Conservation (phyloP, 352 stramenopile species). For the Blastocystis hominis region DNA sequence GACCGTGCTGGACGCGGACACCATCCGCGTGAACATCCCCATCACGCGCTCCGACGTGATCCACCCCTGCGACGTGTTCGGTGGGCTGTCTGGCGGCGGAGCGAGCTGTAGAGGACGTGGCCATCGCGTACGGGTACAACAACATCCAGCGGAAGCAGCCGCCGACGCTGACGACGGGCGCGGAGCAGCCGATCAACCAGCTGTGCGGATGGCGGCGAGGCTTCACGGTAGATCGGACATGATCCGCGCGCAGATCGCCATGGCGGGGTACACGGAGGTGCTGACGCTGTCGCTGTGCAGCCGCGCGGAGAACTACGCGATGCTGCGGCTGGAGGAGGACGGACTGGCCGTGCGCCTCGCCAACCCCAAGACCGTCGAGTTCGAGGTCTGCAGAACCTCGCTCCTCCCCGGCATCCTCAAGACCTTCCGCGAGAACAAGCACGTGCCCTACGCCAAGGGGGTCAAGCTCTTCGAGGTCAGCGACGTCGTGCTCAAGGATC, state of each 20-base stretch:
- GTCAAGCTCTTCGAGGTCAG: constrained; percentile 98
- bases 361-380: constrained; percentile 98
- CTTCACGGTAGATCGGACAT: constrained; percentile 71
- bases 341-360: constrained; percentile 81
- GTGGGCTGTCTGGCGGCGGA: neutral
- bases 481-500: constrained; percentile 91
- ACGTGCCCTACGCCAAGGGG: constrained; percentile 79
- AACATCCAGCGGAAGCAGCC: constrained; percentile 91
- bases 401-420: constrained; percentile 94
- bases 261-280: constrained; percentile 91
- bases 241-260: constrained; percentile 89
- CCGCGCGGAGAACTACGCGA: constrained; percentile 91
- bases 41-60: constrained; percentile 93
- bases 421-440: constrained; percentile 95
- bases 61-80: constrained; percentile 82
- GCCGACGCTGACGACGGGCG: constrained; percentile 83
- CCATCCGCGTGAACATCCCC: constrained; percentile 84
- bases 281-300: constrained; percentile 92
- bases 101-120: constrained; percentile 80
- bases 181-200: constrained; percentile 89
- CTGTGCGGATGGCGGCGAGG: constrained; percentile 63
- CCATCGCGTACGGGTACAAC: constrained; percentile 98
- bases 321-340: constrained; percentile 73
- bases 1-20: constrained; percentile 64
- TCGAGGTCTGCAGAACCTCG: constrained; percentile 93